phyloP scores from a whole-genome alignment of 163 green algal genomes.

The Scenedesmus sp. region DNA sequence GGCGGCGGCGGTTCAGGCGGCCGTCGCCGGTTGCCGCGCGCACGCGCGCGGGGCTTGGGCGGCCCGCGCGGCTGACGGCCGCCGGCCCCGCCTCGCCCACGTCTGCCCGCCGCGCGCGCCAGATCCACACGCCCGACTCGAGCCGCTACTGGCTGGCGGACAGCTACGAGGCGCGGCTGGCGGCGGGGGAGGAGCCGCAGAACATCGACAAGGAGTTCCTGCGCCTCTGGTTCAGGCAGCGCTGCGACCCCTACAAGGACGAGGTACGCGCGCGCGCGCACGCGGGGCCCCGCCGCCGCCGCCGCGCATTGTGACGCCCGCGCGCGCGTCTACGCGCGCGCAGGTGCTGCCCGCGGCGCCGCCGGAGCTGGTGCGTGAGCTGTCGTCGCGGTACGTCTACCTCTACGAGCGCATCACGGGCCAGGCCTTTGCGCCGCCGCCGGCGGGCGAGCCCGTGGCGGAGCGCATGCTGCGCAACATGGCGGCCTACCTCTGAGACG shows the following conservation, averaged over 20 bases:
- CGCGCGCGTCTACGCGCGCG: no score
- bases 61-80: neutral
- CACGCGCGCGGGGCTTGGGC: no score
- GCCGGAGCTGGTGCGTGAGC: conserved; percentile 86
- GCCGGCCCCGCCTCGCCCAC: neutral
- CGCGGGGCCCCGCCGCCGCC: neutral
- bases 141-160: conserved; percentile 95
- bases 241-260: conserved; percentile 98
- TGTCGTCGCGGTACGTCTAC: conserved; percentile 93
- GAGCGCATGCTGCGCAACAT: conserved; percentile 67
- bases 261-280: conserved; percentile 47
- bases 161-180: conserved; percentile 85
- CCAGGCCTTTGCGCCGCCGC: conserved; percentile 70
- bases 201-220: conserved; percentile 99
- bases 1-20: neutral
- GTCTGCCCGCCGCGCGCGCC: neutral
- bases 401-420: conserved; percentile 98
- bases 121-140: conserved; percentile 92
- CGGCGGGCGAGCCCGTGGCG: conserved; percentile 47
- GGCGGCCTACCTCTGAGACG: conserved; percentile 13
- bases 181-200: conserved; percentile 83
- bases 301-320: no score
- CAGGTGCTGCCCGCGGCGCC: conserved; percentile 90
- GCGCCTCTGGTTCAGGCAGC: conserved; percentile 93
- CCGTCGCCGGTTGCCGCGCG: neutral